Conservation (phyloP, 257 asterid species). For the Echium plantagineum region DNA sequence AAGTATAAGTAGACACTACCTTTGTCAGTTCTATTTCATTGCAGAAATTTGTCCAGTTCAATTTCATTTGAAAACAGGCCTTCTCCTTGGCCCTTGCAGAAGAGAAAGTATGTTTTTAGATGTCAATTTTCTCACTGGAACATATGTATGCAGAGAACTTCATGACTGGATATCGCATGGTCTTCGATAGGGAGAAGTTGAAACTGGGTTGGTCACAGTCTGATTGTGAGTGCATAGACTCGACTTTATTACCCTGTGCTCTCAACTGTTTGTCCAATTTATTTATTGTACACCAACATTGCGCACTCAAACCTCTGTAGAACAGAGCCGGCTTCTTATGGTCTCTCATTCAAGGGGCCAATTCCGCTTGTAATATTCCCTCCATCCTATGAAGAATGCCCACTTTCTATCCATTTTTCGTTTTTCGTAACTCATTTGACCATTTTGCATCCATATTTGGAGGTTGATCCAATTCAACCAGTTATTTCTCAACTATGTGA, state of each 20-base stretch:
- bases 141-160: slow-evolving; percentile 63
- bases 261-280: neutral
- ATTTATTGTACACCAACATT: neutral
- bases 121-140: neutral
- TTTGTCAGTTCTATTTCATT: neutral
- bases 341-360: too few species aligned
- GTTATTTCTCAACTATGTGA: too few species aligned
- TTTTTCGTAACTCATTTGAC: too few species aligned
- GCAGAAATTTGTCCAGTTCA: neutral
- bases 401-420: too few species aligned
- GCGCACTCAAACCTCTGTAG: neutral
- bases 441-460: too few species aligned
- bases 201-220: slow-evolving; percentile 72
- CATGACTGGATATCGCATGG: slow-evolving; percentile 70
- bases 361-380: too few species aligned
- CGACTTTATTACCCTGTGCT: neutral
- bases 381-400: too few species aligned
- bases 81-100: neutral
- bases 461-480: too few species aligned
- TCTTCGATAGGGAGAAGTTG: slow-evolving; percentile 66
- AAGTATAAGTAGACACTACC: slow-evolving; percentile 35
- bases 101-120: neutral
- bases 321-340: too few species aligned
- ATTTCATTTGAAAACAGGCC: neutral
- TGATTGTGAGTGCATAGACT: slow-evolving; percentile 48